Percentiles rank a stretch among this genome's conserved stretches.
phyloP scores from a whole-genome alignment of 306 rosid genomes.

The Fagus sylvatica region DNA sequence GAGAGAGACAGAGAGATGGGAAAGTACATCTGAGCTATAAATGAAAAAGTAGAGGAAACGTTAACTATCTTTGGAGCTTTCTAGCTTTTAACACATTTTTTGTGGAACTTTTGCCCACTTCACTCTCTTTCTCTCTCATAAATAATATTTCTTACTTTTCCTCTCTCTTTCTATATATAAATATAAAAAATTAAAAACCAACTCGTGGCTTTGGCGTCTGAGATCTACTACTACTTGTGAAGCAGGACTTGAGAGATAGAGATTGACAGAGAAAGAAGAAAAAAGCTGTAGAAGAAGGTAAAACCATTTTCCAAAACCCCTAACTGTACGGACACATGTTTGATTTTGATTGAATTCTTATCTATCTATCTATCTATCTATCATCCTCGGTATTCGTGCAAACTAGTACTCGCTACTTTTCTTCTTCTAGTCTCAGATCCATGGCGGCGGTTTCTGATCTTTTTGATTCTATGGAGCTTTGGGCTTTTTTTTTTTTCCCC shows the following conservation, averaged over 20 bases:
- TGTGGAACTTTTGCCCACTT: slow-evolving; percentile 34
- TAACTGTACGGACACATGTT: slow-evolving; percentile 22
- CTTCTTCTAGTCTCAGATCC: slow-evolving; percentile 45
- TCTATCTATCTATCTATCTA: background rate
- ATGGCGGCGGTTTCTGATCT: slow-evolving; percentile 20
- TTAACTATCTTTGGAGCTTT: slow-evolving; percentile 25
- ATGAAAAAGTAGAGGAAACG: slow-evolving; percentile 22
- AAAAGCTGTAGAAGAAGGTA: slow-evolving; percentile 5
- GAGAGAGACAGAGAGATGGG: background rate
- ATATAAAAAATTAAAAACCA: slow-evolving; percentile 8
- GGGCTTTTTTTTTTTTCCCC: background rate
- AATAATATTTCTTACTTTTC: too few relatives aligned
- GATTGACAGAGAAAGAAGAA: slow-evolving; percentile 32
- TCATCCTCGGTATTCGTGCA: slow-evolving; percentile 35
- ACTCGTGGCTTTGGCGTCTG: slow-evolving; percentile 28
- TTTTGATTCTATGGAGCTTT: slow-evolving; percentile 12
- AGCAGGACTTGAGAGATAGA: slow-evolving; percentile 17
- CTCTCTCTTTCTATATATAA: background rate
- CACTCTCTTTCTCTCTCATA: slow-evolving; percentile 31
- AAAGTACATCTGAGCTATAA: background rate
- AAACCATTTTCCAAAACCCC: slow-evolving; percentile 44
- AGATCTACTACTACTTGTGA: slow-evolving; percentile 36
- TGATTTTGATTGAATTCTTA: slow-evolving; percentile 4
- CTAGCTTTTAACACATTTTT: background rate
- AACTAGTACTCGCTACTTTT: background rate